Evolutionary conservation across 1,139 yeast genomes (phyloP).

Genomic region (Protomyces arabidopsidicola): DNA sequence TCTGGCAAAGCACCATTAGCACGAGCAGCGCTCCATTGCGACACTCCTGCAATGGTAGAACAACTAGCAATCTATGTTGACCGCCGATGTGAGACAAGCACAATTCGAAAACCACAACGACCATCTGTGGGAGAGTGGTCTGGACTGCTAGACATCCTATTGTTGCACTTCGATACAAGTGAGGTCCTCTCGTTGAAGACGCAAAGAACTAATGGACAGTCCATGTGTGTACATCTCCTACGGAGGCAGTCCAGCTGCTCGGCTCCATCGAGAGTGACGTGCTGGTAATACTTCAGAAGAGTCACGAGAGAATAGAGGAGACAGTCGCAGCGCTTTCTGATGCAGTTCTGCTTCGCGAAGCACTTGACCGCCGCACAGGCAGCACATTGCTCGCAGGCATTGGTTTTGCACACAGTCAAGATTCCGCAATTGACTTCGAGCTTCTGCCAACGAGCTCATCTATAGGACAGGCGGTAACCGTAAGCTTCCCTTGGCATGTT

Average conservation of each 20-base stretch:
- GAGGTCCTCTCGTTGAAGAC: not conserved
- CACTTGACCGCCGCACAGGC: not conserved
- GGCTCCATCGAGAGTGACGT: not conserved
- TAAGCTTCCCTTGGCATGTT: not conserved
- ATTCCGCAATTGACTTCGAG: not conserved
- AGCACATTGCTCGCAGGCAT: not conserved
- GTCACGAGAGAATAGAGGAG: not conserved
- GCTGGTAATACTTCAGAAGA: not conserved
- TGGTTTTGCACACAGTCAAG: not conserved
- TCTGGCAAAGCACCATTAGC: too few species aligned
- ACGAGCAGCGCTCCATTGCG: too few species aligned
- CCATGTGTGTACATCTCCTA: not conserved
- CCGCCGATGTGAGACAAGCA: not conserved
- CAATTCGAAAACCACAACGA: not conserved
- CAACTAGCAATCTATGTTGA: not conserved
- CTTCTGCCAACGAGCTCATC: not conserved
- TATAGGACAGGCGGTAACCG: not conserved
- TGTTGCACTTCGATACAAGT: not conserved
- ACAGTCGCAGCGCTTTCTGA: not conserved
- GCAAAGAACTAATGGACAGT: not conserved
- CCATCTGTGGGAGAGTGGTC: not conserved
- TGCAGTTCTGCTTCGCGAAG: not conserved
- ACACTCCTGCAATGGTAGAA: not conserved
- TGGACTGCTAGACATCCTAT: not conserved
- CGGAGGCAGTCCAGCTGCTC: not conserved